Evolutionary conservation across 176 grass and related monocot species (phyloP), one percentile per base, ranked within the genome.

Genomic region (Oryza coarctata): DNA sequence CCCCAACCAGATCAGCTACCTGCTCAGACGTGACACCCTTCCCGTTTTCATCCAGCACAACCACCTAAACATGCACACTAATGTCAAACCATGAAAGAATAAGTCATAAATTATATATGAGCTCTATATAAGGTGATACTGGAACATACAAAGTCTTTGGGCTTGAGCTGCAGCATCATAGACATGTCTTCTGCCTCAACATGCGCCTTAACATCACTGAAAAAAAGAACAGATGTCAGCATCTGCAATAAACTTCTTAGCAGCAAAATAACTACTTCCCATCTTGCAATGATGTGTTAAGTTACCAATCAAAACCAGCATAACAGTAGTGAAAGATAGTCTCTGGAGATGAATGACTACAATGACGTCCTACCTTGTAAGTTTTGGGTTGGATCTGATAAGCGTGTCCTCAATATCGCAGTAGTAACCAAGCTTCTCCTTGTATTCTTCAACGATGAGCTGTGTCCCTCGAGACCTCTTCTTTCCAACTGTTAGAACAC

Each of bases 321-420:
- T 34, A 60, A 52, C 5, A 35, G 27, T 17, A 61, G n/a, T 36
- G 52, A 17, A 66, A 79, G 6, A 27, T 31, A 32, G n/a, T 5
- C 18, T 50, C 6, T 62, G 30, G n/a, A 12, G 7, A 45, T 52
- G 30, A 5, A 32, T 6, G 6, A 22, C 22, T 13, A 71, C 20
- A 36, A 30, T 1, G 18, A 0, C 12, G 6, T 34, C 83, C 0
- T 88, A 95, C 95, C 92, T 88, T 43, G 92, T 93, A 36, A 77
- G 77, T 80, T 98, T 95, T 52, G 92, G 95, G 77, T 98, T 98
- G 45, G 90, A 95, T 80, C 78, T 98, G 62, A 95, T 82, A 27
- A 93, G 79, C 0, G 20, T 58, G 34, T 95, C 95, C 62, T 98
- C 82, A 30, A 98, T 77, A 43, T 83, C 63, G 31, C 95, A 98